Conservation (phyloP, 2,329 filamentous ascomycete genomes). For the Chaetomiaceae sp. region DNA sequence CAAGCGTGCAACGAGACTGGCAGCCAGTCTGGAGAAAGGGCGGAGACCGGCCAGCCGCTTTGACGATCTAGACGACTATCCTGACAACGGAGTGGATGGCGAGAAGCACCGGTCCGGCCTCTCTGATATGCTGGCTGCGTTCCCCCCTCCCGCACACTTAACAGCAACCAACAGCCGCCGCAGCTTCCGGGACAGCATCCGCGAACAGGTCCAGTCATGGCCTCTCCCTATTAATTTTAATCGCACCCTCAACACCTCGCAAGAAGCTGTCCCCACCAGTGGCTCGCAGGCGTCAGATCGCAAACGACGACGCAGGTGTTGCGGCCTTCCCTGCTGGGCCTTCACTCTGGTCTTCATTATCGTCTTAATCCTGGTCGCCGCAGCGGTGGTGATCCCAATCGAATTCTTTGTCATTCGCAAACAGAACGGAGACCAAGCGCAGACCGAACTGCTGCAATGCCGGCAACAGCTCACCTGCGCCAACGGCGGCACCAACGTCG, state of each 20-base stretch:
- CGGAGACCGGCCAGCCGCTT: conserved; percentile 58
- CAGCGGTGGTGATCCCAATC: conserved; percentile 75
- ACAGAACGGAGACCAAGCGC: conserved; percentile 31
- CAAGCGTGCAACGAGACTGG: conserved; percentile 77
- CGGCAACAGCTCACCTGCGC: conserved; percentile 59
- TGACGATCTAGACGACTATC: conserved; percentile 50
- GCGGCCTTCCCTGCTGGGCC: conserved; percentile 76
- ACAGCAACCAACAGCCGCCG: conserved; percentile 34
- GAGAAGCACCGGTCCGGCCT: conserved; percentile 50
- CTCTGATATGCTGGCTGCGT: conserved; percentile 63
- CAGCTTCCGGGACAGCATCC: conserved; percentile 43
- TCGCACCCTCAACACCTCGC: conserved; percentile 25
- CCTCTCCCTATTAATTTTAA: conserved; percentile 38
- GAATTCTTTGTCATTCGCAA: conserved; percentile 60
- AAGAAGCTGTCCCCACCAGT: conserved; percentile 13
- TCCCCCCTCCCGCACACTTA: conserved; percentile 56
- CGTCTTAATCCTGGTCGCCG: conserved; percentile 67
- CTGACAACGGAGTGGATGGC: conserved; percentile 32
- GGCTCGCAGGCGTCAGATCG: conserved; percentile 15
- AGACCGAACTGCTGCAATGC: conserved; percentile 49
- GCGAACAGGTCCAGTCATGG: conserved; percentile 49
- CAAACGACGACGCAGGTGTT: conserved; percentile 60
- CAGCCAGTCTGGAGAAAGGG: conserved; percentile 82
- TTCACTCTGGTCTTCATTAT: conserved; percentile 65
- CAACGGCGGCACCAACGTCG: conserved; percentile 76